A percentile compares a stretch with the other conserved stretches of the same genome.
phyloP scores from a whole-genome alignment of 106 monocot genomes.

The Narthecium ossifragum region DNA sequence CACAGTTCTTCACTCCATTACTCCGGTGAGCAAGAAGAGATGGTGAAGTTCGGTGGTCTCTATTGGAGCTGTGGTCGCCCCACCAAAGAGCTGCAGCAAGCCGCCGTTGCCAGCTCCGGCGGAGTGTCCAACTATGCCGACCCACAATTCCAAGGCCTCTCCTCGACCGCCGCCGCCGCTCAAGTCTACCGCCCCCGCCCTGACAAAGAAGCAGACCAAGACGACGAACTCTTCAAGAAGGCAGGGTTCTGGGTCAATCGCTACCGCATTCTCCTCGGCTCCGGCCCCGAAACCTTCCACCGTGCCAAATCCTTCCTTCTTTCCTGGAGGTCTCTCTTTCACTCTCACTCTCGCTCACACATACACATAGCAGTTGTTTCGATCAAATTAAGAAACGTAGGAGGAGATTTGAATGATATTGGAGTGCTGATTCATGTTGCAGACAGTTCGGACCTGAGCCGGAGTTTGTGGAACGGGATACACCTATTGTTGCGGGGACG shows the following conservation, averaged over 20 bases:
- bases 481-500: slow-evolving; percentile 41
- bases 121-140: slow-evolving; percentile 77
- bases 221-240: slow-evolving; percentile 17
- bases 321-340: slow-evolving; percentile 51
- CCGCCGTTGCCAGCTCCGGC: slow-evolving; percentile 34
- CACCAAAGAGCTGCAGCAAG: slow-evolving; percentile 57
- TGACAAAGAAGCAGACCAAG: too few species aligned
- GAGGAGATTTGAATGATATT: neutral
- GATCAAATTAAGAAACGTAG: neutral
- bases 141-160: slow-evolving; percentile 34
- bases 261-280: slow-evolving; percentile 72
- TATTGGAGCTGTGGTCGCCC: slow-evolving; percentile 63
- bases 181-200: too few species aligned
- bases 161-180: neutral
- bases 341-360: neutral
- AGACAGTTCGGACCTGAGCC: slow-evolving; percentile 71
- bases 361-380: neutral
- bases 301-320: slow-evolving; percentile 68
- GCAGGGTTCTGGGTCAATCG: slow-evolving; percentile 89
- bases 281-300: slow-evolving; percentile 57
- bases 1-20: too few species aligned
- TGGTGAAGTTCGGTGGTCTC: slow-evolving; percentile 21
- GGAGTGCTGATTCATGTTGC: too few species aligned
- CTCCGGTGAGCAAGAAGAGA: slow-evolving; percentile 8
- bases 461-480: slow-evolving; percentile 66